Evolutionary conservation across 495 filamentous ascomycete species (phyloP).

Genomic region (Xylaria sp.): DNA sequence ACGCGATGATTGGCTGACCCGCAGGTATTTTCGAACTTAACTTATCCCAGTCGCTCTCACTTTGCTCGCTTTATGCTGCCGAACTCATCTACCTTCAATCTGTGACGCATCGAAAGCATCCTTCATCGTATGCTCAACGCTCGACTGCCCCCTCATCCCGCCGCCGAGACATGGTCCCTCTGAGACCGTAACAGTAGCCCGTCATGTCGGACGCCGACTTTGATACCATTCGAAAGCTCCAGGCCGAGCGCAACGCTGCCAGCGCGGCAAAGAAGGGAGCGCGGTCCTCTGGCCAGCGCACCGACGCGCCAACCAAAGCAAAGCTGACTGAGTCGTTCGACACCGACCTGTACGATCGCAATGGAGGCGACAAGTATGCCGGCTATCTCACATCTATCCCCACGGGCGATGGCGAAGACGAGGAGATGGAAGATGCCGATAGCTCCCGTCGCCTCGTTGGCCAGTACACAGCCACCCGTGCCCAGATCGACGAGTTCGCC

Average conservation of each 20-base stretch:
- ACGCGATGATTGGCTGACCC: slow-evolving; percentile 17
- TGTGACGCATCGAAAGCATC: slow-evolving; percentile 20
- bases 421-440: slow-evolving; percentile 80
- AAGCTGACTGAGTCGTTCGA: slow-evolving; percentile 95
- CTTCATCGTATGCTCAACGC: slow-evolving; percentile 23
- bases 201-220: slow-evolving; percentile 77
- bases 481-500: slow-evolving; percentile 94
- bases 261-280: slow-evolving; percentile 84
- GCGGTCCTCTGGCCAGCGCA: slow-evolving; percentile 82
- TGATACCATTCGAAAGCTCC: slow-evolving; percentile 79
- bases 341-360: slow-evolving; percentile 86
- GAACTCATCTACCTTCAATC: slow-evolving; percentile 15
- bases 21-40: slow-evolving; percentile 12
- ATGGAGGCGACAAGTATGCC: slow-evolving; percentile 80
- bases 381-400: slow-evolving; percentile 93
- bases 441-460: slow-evolving; percentile 82
- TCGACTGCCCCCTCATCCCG: slow-evolving; percentile 1
- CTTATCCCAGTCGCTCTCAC: slow-evolving; percentile 23
- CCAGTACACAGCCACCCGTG: slow-evolving; percentile 92
- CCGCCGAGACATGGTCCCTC: slow-evolving; percentile 43
- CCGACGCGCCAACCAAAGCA: slow-evolving; percentile 90
- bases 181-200: slow-evolving; percentile 37
- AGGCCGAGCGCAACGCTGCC: slow-evolving; percentile 90
- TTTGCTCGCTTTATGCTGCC: slow-evolving; percentile 13
- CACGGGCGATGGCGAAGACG: slow-evolving; percentile 80